A percentile compares a stretch with the other conserved stretches of the same genome.
Conservation (phyloP, 192 early-diverging fungal genomes). For the Diversispora epigaea region DNA sequence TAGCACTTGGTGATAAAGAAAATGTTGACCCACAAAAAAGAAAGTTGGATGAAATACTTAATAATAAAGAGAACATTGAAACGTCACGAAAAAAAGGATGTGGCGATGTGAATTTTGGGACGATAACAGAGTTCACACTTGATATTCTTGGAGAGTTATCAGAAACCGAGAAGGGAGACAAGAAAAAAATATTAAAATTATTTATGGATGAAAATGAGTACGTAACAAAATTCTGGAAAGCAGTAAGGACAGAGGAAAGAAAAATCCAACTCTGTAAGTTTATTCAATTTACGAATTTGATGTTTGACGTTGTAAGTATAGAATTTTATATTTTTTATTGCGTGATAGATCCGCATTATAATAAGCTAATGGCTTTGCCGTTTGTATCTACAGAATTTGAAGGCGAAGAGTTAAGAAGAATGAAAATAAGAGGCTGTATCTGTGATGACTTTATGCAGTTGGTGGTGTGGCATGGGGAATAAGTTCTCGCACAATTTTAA, state of each 20-base stretch:
- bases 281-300: constrained; percentile 16
- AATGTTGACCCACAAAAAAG: no score
- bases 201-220: constrained; percentile 11
- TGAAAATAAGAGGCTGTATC: not conserved
- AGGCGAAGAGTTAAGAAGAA: not conserved
- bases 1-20: no score
- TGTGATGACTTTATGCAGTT: not conserved
- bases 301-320: constrained; percentile 27
- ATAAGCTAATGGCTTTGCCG: not conserved
- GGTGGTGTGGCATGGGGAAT: not conserved
- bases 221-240: constrained; percentile 12
- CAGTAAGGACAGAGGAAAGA: constrained; percentile 10
- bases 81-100: constrained; percentile 15
- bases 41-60: no score
- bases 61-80: no score
- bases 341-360: constrained; percentile 10
- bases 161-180: constrained; percentile 13
- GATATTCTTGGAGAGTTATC: constrained; percentile 16
- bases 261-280: constrained; percentile 17
- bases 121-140: constrained; percentile 12
- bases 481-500: constrained; percentile 1
- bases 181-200: constrained; percentile 14
- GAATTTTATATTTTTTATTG: constrained; percentile 19
- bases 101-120: constrained; percentile 6
- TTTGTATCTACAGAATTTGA: constrained; percentile 14